Conservation (phyloP, 768 basidiomycete species). For the Kwoniella botswanensis region DNA sequence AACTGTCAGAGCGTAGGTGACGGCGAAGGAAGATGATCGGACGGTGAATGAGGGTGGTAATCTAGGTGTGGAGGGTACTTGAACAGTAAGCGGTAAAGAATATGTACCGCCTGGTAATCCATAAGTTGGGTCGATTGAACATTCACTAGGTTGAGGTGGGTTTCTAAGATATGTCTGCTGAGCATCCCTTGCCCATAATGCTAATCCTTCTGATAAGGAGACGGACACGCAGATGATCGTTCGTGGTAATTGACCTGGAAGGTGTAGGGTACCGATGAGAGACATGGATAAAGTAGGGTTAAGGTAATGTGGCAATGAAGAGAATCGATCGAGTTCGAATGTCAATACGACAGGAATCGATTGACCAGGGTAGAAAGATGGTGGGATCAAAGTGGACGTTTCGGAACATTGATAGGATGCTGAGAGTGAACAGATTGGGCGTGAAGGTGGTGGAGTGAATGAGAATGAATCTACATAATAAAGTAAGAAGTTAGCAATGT, state of each 20-base stretch:
- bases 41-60: constrained; percentile 48
- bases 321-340: constrained; percentile 41
- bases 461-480: constrained; percentile 27
- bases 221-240: constrained; percentile 55
- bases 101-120: constrained; percentile 51
- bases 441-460: constrained; percentile 33
- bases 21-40: constrained; percentile 39
- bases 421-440: constrained; percentile 38
- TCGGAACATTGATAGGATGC: constrained; percentile 42
- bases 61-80: constrained; percentile 48
- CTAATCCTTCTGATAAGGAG: constrained; percentile 46
- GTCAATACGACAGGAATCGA: constrained; percentile 50
- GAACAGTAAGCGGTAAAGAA: constrained; percentile 51
- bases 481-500: background rate
- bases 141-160: constrained; percentile 27
- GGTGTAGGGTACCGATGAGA: constrained; percentile 46
- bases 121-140: constrained; percentile 29
- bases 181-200: constrained; percentile 51
- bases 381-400: constrained; percentile 43
- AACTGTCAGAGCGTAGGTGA: constrained; percentile 49
- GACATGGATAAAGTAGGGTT: constrained; percentile 52
- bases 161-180: constrained; percentile 29
- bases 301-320: constrained; percentile 45
- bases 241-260: constrained; percentile 29
- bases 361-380: constrained; percentile 54